Evolutionary conservation across 768 basidiomycete genomes (phyloP), one percentile per base, ranked within the genome.

Genomic region (Russula foetens): DNA sequence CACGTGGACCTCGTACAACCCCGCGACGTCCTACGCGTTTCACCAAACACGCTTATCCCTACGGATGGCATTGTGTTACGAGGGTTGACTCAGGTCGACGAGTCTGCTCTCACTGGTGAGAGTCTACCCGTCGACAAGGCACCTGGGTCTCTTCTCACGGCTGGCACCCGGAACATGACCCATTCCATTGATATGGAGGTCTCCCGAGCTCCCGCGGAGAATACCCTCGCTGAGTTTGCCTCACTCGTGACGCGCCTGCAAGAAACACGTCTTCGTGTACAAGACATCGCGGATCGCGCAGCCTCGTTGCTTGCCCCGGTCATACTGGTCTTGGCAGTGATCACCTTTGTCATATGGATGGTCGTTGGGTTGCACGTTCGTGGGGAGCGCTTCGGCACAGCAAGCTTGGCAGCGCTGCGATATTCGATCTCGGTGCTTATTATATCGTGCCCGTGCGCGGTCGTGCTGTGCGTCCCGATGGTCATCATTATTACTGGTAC

Each of bases 391-490:
- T 31, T 61, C 4, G 67, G 68, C 14, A 50, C 65, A 15, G 72
- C 75, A 3, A 68, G 65, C 3, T 69, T 75, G 39, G 60, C 65
- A 47, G 76, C 79, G 7, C 68, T 84, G 53, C 77, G 78, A 39
- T 83, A 82, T 64, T 76, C 77, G 4, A 77, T 84, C 61, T 75
- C 80, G 15, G 75, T 77, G 14, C 69, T 82, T 14, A 79, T 81
- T 12, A 75, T 83, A 26, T 78, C 77, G 17, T 83, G 82, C 67
- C 83, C 82, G 0, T 84, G 81, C 65, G 80, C 73, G 21, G 69
- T 76, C 31, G 71, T 70, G 26, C 68, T 72, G 41, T 75, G 72
- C 24, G 74, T 74, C 21, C 71, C 73, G 2, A 74, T 74, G 73
- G 72, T 74, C 21, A 69, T 72, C 11, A 69, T 74, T 44, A 68